Percentiles rank a stretch among this genome's conserved stretches.
phyloP scores from a whole-genome alignment of 2,329 filamentous ascomycete genomes.

The Geosmithia morbida region DNA sequence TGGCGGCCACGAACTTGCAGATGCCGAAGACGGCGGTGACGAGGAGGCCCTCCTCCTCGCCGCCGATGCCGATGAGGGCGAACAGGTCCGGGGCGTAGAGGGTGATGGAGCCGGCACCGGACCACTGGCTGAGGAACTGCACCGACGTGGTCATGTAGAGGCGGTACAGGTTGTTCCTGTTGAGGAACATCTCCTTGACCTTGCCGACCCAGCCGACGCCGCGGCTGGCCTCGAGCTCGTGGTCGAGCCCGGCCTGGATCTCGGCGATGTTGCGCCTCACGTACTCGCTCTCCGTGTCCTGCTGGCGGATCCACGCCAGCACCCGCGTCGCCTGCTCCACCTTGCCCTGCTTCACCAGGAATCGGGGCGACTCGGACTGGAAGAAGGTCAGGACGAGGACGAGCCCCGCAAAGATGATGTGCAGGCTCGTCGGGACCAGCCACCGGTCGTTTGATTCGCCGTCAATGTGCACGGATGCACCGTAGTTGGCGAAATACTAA shows the following conservation, averaged over 20 bases:
- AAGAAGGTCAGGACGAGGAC: slow-evolving; percentile 58
- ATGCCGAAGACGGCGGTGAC: slow-evolving; percentile 65
- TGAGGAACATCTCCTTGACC: slow-evolving; percentile 53
- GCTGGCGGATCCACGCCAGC: slow-evolving; percentile 43
- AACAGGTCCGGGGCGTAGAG: slow-evolving; percentile 66
- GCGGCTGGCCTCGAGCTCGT: slow-evolving; percentile 57
- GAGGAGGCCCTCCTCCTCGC: slow-evolving; percentile 53
- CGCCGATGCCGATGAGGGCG: slow-evolving; percentile 53
- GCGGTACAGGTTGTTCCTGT: slow-evolving; percentile 57
- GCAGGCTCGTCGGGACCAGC: slow-evolving; percentile 59
- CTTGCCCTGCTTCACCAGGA: slow-evolving; percentile 49
- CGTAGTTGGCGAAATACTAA: slow-evolving; percentile 58
- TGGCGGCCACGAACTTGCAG: slow-evolving; percentile 52
- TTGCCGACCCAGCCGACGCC: slow-evolving; percentile 50
- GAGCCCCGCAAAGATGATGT: slow-evolving; percentile 63
- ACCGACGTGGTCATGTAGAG: slow-evolving; percentile 54
- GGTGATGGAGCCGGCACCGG: slow-evolving; percentile 58
- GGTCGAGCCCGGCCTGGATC: slow-evolving; percentile 52
- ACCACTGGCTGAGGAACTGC: slow-evolving; percentile 63
- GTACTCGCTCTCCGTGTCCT: slow-evolving; percentile 45
- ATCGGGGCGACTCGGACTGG: slow-evolving; percentile 56
- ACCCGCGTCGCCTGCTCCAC: slow-evolving; percentile 40
- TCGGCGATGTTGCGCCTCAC: slow-evolving; percentile 44
- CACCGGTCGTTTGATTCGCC: slow-evolving; percentile 32
- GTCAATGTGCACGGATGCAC: slow-evolving; percentile 33